Percentiles rank a stretch among this genome's conserved stretches.
These are phyloP conservation scores for Fraxinus platypoda DNA, from an alignment of 305 asterid genomes.

Conservation along the genomic window DNA sequence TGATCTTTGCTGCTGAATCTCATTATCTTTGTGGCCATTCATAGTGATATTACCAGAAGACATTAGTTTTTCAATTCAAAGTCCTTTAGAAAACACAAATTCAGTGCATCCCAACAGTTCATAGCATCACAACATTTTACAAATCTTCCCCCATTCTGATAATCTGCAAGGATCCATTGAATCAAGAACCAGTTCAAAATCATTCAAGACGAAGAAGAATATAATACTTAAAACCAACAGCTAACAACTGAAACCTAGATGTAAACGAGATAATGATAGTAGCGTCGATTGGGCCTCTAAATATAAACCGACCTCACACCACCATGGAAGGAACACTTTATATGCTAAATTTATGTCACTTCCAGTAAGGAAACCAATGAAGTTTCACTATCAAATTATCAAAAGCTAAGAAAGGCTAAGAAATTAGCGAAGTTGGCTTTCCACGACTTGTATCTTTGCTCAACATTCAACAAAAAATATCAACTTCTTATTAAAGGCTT, in stretches of 20 bases:
- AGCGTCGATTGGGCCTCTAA: background rate
- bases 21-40: slow-evolving; percentile 48
- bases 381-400: background rate
- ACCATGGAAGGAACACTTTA: background rate
- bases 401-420: background rate
- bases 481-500: background rate
- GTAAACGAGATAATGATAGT: background rate
- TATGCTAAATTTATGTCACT: background rate
- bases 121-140: slow-evolving; percentile 11
- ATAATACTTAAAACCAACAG: background rate
- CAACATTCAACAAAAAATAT: background rate
- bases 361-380: background rate
- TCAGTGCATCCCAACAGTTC: slow-evolving; percentile 26
- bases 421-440: background rate
- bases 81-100: slow-evolving; percentile 18
- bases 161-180: slow-evolving; percentile 15
- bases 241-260: background rate
- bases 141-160: slow-evolving; percentile 9
- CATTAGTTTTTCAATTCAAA: slow-evolving; percentile 34
- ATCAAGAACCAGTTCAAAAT: background rate
- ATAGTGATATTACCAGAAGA: slow-evolving; percentile 44
- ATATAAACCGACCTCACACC: background rate
- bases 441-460: background rate
- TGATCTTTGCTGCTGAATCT: slow-evolving; percentile 37
- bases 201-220: slow-evolving; percentile 11